Evolutionary conservation across 2,329 filamentous ascomycete species (phyloP), one percentile per base, ranked within the genome.

Genomic region (Cladorrhinum sp.): DNA sequence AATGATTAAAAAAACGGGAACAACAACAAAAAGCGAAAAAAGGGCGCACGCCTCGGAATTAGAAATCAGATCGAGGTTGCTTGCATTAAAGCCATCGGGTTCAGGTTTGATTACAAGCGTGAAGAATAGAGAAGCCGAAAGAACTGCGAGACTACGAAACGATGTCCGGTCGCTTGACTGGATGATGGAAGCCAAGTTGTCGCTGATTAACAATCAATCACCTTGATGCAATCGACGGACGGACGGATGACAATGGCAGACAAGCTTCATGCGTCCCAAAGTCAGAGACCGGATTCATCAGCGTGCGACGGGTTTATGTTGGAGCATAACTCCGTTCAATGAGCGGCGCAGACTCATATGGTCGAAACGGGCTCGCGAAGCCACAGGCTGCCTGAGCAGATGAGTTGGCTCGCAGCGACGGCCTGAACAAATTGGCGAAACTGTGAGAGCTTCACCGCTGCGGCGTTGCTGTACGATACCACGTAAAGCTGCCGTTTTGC

Each of bases 401-500:
- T 59, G 55, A 59, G 27, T 29, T 45, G 62, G 55, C 55, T 63
- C 59, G 62, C 38, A 45, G 36, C 57, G 29, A 52, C 60, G 63
- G 64, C 62, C 60, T 45, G 32, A 36, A 13, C 9, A 36, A 36
- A 36, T 50, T 50, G 49, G 45, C 45, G 52, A 64, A 57, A 59
- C 22, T 53, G 52, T 32, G 49, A 27, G 48, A 38, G 57, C 60
- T 48, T 65, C 65, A 66, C 65, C 65, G 65, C 65, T 62, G 65
- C 65, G 55, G 61, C 62, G 59, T 61, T 57, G 58, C 57, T 49
- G 62, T 55, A 63, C 59, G 61, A 54, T 45, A 45, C 41, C 8
- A 45, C 41, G 41, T 45, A 18, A 45, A 56, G 50, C 55, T 61
- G 62, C 61, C 58, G 56, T 60, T 50, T 58, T 54, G 55, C 57